Percentiles rank a stretch among this genome's conserved stretches.
These are phyloP conservation scores for Cruciata laevipes DNA, from an alignment of 257 asterid species.

Conservation along the genomic window DNA sequence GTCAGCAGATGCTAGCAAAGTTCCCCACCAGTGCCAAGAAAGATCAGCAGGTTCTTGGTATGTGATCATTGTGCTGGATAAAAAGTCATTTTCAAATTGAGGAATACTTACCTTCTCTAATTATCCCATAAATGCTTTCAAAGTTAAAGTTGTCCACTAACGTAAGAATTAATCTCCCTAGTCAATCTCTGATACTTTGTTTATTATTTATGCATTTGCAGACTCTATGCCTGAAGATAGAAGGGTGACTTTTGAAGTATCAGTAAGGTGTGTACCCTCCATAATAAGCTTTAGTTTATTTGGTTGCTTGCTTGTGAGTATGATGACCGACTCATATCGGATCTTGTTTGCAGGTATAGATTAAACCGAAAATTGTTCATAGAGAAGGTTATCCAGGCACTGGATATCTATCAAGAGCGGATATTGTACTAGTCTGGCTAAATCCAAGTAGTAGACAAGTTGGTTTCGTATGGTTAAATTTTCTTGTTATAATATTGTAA, in stretches of 20 bases:
- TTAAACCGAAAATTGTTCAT: slow-evolving; percentile 67
- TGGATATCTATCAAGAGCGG: slow-evolving; percentile 68
- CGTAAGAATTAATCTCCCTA: neutral
- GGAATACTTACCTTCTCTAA: neutral
- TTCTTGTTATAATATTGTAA: neutral
- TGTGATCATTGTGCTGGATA: slow-evolving; percentile 12
- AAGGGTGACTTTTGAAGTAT: slow-evolving; percentile 78
- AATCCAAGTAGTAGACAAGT: neutral
- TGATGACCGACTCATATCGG: slow-evolving; percentile 10
- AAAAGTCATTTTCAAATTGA: neutral
- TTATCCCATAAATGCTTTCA: neutral
- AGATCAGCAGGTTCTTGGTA: slow-evolving; percentile 80
- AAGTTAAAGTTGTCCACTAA: neutral
- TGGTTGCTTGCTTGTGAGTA: neutral
- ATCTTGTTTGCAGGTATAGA: slow-evolving; percentile 59
- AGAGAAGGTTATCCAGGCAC: slow-evolving; percentile 75
- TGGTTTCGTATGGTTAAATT: neutral
- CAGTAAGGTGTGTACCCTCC: slow-evolving; percentile 54
- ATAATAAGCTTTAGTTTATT: slow-evolving; percentile 2
- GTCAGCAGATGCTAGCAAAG: slow-evolving; percentile 73
- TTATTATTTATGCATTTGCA: slow-evolving; percentile 21
- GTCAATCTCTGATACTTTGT: neutral
- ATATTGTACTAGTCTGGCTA: slow-evolving; percentile 43
- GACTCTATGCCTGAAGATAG: slow-evolving; percentile 71
- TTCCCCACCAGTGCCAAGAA: slow-evolving; percentile 58